Percentiles rank a stretch among this genome's conserved stretches.
These are phyloP conservation scores for Phytopythium vexans DNA, from an alignment of 352 stramenopile genomes.

Conservation along the genomic window DNA sequence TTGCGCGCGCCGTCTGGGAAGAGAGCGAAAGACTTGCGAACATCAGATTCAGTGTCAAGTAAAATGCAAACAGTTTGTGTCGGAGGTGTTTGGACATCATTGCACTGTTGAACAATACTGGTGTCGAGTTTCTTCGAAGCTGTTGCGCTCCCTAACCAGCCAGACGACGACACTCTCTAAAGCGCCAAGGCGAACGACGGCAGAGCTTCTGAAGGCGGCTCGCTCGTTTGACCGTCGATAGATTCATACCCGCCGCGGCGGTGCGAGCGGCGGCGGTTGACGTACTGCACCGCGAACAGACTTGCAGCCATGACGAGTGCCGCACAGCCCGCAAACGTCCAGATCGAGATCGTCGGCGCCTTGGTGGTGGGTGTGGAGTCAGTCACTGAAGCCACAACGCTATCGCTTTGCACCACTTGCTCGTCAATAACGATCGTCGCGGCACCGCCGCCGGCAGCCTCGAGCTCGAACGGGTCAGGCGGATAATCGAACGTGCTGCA, in stretches of 20 bases:
- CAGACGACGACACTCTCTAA: too few species aligned
- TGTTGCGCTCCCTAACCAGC: too few species aligned
- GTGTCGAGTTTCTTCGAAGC: too few species aligned
- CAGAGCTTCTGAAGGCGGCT: not conserved
- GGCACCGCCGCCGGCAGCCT: slow-evolving; percentile 29
- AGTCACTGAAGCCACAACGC: too few species aligned
- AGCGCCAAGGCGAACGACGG: too few species aligned
- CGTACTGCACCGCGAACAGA: not conserved
- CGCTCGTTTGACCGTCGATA: not conserved
- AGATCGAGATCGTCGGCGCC: not conserved
- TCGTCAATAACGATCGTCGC: not conserved
- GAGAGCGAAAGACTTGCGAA: slow-evolving; percentile 26
- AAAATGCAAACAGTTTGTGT: not conserved
- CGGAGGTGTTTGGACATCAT: too few species aligned
- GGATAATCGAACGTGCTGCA: slow-evolving; percentile 57
- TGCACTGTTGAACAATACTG: too few species aligned
- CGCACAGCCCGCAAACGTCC: not conserved
- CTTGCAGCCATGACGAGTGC: not conserved
- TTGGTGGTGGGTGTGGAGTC: not conserved
- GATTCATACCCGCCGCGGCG: not conserved
- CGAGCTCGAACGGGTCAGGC: slow-evolving; percentile 39
- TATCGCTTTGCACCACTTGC: too few species aligned
- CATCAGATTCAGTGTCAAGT: slow-evolving; percentile 16
- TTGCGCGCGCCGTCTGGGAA: slow-evolving; percentile 14
- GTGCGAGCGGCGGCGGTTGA: not conserved